Evolutionary conservation across 2,329 filamentous ascomycete species (phyloP).

Genomic region (Aspergillus ochraceoroseus): DNA sequence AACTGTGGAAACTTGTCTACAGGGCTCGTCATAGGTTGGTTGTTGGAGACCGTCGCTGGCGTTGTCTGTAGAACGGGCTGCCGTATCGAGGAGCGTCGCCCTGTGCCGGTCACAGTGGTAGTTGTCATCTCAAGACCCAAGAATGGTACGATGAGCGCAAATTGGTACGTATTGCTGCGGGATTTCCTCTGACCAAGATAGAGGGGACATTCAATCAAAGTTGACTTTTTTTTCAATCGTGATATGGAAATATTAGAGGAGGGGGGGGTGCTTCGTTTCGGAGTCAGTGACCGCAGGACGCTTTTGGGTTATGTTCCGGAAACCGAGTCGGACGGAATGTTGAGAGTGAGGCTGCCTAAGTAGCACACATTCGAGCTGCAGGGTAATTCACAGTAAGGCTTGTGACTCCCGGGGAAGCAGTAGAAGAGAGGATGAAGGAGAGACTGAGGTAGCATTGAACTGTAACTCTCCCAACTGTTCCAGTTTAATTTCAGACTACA

Average conservation of each 20-base stretch:
- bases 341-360: background rate
- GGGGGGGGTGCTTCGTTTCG: too few species aligned
- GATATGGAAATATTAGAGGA: too few species aligned
- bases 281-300: too few species aligned
- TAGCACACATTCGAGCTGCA: conserved; percentile 2
- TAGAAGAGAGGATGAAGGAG: background rate
- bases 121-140: conserved; percentile 35
- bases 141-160: background rate
- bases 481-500: background rate
- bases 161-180: too few species aligned
- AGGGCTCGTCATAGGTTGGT: conserved; percentile 34
- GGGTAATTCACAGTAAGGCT: background rate
- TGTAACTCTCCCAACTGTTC: background rate
- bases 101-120: conserved; percentile 39
- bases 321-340: background rate
- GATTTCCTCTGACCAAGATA: too few species aligned
- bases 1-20: conserved; percentile 45
- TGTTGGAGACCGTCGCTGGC: conserved; percentile 25
- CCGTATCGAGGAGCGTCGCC: conserved; percentile 38
- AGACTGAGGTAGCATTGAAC: conserved; percentile 3
- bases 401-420: background rate
- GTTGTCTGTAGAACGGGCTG: conserved; percentile 35
- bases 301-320: too few species aligned
- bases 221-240: too few species aligned
- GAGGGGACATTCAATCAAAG: too few species aligned